Percentiles rank a stretch among this genome's conserved stretches.
Evolutionary conservation across 176 grass and related monocot genomes (phyloP).

Genomic region (Alloteropsis semialata): DNA sequence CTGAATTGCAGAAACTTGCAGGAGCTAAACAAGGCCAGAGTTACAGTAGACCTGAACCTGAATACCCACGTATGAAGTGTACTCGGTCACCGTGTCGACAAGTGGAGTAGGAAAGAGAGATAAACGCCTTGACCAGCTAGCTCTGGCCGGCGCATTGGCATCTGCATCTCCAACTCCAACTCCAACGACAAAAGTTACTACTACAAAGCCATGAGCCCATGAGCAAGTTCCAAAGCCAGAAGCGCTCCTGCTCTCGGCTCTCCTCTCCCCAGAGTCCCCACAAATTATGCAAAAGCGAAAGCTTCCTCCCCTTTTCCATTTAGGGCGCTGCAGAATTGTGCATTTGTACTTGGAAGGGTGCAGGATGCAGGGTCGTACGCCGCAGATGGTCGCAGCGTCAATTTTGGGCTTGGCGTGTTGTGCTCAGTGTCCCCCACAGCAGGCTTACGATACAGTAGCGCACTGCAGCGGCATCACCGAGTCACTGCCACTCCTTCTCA

Average conservation of each 20-base stretch:
- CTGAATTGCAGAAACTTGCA: no score
- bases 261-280: constrained; percentile 25
- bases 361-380: constrained; percentile 6
- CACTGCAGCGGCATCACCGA: constrained; percentile 24
- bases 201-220: constrained; percentile 17
- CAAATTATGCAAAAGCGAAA: constrained; percentile 53
- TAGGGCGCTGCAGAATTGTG: constrained; percentile 41
- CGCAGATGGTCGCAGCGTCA: constrained; percentile 21
- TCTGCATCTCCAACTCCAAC: constrained; percentile 11
- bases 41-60: no score
- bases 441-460: constrained; percentile 24
- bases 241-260: not conserved
- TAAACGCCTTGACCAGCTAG: not conserved
- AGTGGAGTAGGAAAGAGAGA: not conserved
- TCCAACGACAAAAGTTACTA: constrained; percentile 19
- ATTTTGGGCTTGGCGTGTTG: constrained; percentile 47
- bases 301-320: constrained; percentile 34
- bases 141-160: not conserved
- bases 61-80: no score
- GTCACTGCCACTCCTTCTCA: constrained; percentile 21
- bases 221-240: constrained; percentile 45
- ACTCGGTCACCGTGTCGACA: not conserved
- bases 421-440: constrained; percentile 38
- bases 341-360: constrained; percentile 60
- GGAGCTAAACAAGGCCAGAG: no score